A percentile compares a stretch with the other conserved stretches of the same genome.
These are phyloP conservation scores for Metrosideros polymorpha DNA, from an alignment of 441 rosid species.

Conservation along the genomic window DNA sequence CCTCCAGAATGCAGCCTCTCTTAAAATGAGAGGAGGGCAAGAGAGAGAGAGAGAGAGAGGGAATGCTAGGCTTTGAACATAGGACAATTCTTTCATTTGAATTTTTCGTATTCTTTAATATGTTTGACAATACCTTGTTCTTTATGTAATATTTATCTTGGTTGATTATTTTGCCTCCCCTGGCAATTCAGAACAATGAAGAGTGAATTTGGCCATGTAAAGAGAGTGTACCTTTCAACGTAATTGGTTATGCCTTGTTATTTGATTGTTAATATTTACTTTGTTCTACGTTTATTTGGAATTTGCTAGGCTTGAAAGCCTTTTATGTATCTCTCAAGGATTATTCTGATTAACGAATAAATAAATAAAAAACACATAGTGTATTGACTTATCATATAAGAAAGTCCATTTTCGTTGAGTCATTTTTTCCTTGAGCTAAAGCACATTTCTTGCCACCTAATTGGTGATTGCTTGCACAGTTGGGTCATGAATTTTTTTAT, in stretches of 20 bases:
- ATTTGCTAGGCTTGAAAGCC: too few relatives aligned
- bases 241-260: too few relatives aligned
- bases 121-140: not conserved
- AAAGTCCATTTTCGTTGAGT: not conserved
- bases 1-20: constrained; percentile 29
- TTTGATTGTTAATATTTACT: too few relatives aligned
- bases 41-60: not conserved
- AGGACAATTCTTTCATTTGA: not conserved
- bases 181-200: not conserved
- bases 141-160: not conserved
- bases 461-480: not conserved
- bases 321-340: too few relatives aligned
- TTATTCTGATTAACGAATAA: too few relatives aligned
- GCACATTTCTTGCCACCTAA: not conserved
- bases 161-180: too few relatives aligned
- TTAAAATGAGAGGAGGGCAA: not conserved
- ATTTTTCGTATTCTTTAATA: not conserved
- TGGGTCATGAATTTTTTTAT: not conserved
- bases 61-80: not conserved
- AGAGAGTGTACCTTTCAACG: too few relatives aligned
- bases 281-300: too few relatives aligned
- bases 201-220: not conserved
- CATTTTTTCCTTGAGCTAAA: not conserved
- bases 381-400: not conserved
- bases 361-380: too few relatives aligned